phyloP scores from a whole-genome alignment of 2,329 filamentous ascomycete species.

The Colletotrichum sp. region DNA sequence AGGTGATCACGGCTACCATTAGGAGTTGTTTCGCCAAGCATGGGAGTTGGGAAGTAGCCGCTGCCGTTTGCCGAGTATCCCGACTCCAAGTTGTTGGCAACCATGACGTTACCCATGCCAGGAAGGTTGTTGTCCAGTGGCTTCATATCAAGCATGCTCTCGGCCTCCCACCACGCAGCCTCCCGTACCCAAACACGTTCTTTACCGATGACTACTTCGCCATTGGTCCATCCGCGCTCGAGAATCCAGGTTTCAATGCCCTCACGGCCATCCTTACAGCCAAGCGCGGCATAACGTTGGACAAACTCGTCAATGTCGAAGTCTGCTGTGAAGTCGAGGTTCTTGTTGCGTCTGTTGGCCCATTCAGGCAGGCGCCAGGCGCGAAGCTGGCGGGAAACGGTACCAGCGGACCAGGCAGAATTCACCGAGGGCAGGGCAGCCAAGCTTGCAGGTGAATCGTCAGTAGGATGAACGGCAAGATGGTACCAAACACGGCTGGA shows the following conservation, averaged over 20 bases:
- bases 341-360: conserved; percentile 91
- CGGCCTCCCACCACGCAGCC: conserved; percentile 95
- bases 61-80: conserved; percentile 72
- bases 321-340: conserved; percentile 94
- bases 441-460: conserved; percentile 78
- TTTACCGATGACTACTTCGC: conserved; percentile 88
- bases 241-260: conserved; percentile 94
- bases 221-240: conserved; percentile 97
- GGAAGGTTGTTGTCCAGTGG: conserved; percentile 54
- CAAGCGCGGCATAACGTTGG: conserved; percentile 80
- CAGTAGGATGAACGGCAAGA: conserved; percentile 87
- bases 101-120: conserved; percentile 35
- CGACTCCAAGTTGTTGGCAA: conserved; percentile 68
- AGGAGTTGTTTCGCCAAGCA: conserved; percentile 60
- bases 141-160: conserved; percentile 93
- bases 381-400: conserved; percentile 89
- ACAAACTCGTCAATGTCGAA: conserved; percentile 95
- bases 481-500: conserved; percentile 97
- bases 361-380: conserved; percentile 95
- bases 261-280: conserved; percentile 88
- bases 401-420: conserved; percentile 92
- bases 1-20: conserved; percentile 78
- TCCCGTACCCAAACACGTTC: conserved; percentile 97
- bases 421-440: conserved; percentile 74
- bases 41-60: conserved; percentile 73